These are phyloP conservation scores for Ceratocystiopsis minuta DNA, from an alignment of 2,329 filamentous ascomycete genomes.

Conservation along the genomic window DNA sequence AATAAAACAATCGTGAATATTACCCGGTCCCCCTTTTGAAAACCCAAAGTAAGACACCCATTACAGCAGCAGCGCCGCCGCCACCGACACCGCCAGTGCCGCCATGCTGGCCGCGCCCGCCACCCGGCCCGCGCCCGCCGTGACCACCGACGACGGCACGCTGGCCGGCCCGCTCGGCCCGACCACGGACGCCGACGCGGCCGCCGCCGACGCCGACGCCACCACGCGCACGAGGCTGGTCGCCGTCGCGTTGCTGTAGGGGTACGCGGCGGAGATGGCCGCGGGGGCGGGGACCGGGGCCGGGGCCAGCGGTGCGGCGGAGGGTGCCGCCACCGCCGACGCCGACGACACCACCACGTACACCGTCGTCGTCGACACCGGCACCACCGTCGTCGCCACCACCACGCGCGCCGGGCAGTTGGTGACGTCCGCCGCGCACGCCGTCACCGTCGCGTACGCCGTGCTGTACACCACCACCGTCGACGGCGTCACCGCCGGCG, in stretches of 20 bases:
- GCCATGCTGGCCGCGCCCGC: not conserved
- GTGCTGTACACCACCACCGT: slow-evolving; percentile 17
- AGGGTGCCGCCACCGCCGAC: not conserved
- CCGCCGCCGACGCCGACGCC: too few relatives aligned
- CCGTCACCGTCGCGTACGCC: slow-evolving; percentile 19
- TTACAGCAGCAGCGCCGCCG: not conserved
- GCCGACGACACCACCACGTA: slow-evolving; percentile 17
- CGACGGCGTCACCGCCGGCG: not conserved
- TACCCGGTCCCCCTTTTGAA: not conserved
- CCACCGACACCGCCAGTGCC: slow-evolving; percentile 2
- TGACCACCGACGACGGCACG: slow-evolving; percentile 1
- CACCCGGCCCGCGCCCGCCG: slow-evolving; percentile 6
- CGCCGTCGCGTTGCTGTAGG: too few relatives aligned
- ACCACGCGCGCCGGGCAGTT: slow-evolving; percentile 10
- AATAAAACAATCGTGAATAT: not conserved
- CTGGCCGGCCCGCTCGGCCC: too few relatives aligned
- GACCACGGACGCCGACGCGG: too few relatives aligned
- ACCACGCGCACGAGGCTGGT: too few relatives aligned
- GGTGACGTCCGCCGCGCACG: slow-evolving; percentile 10
- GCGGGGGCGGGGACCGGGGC: not conserved
- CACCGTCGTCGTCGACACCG: slow-evolving; percentile 8
- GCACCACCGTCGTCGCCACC: slow-evolving; percentile 5
- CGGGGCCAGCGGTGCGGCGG: not conserved
- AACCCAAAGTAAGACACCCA: too few relatives aligned
- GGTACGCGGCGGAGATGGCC: not conserved